These are phyloP conservation scores for Trichomonascaceae sp. DNA, from an alignment of 1,139 yeast species.

Conservation along the genomic window DNA sequence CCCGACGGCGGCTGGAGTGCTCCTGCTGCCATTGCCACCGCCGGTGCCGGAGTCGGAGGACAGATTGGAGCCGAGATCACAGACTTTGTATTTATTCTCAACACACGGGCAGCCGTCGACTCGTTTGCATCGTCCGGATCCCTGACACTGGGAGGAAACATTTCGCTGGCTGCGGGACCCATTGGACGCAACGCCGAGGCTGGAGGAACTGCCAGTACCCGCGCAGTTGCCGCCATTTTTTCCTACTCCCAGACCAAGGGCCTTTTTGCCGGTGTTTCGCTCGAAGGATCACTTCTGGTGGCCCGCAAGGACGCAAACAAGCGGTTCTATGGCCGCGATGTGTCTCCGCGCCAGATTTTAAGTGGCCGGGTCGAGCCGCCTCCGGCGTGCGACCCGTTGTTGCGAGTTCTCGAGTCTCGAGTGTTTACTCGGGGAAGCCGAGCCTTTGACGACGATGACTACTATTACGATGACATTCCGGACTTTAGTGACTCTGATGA, in stretches of 20 bases:
- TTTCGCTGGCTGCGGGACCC: conserved; percentile 97
- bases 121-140: conserved; percentile 93
- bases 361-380: conserved; percentile 85
- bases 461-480: conserved; percentile 60
- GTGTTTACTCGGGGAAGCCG: conserved; percentile 52
- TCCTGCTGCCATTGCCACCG: conserved; percentile 89
- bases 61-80: conserved; percentile 94
- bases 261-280: conserved; percentile 89
- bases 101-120: conserved; percentile 77
- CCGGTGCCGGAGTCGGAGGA: conserved; percentile 99
- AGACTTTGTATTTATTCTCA: conserved; percentile 88
- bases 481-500: conserved; percentile 20
- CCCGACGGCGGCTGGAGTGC: conserved; percentile 98
- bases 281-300: conserved; percentile 88
- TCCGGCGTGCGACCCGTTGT: conserved; percentile 80
- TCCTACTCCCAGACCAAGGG: conserved; percentile 95
- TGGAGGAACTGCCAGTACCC: conserved; percentile 87
- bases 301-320: conserved; percentile 96
- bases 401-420: conserved; percentile 74
- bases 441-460: conserved; percentile 34
- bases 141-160: conserved; percentile 87
- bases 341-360: conserved; percentile 74
- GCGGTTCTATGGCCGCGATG: conserved; percentile 77
- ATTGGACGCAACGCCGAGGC: conserved; percentile 97
- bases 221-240: conserved; percentile 81